These are phyloP conservation scores for Lichtheimia ramosa DNA, from an alignment of 371 early-diverging fungal species.

Conservation along the genomic window DNA sequence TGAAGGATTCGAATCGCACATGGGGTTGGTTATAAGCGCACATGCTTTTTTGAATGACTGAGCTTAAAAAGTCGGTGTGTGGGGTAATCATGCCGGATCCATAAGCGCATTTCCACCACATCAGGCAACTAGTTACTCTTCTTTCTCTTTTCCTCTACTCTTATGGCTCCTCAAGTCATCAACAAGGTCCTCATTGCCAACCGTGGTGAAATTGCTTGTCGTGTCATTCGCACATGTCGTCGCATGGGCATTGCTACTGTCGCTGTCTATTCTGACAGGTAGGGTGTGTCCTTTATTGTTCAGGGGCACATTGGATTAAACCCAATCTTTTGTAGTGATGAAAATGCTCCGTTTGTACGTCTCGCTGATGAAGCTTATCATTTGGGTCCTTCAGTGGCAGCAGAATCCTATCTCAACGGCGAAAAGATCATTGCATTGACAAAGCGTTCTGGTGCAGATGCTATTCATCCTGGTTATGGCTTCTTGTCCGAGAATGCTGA, in stretches of 20 bases:
- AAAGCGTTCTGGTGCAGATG: constrained; percentile 68
- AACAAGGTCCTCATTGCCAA: constrained; percentile 96
- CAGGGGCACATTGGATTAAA: too few relatives aligned
- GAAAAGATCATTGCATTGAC: constrained; percentile 65
- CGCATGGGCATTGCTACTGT: constrained; percentile 88
- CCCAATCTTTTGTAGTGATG: too few relatives aligned
- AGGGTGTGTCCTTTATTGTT: constrained; percentile 5
- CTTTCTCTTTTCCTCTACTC: background rate
- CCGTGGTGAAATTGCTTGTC: constrained; percentile 95
- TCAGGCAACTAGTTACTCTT: too few relatives aligned
- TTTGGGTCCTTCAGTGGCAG: constrained; percentile 72
- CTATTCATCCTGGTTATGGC: constrained; percentile 91
- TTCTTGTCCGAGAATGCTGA: constrained; percentile 82
- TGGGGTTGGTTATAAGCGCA: too few relatives aligned
- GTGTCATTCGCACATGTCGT: constrained; percentile 86
- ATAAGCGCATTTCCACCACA: too few relatives aligned
- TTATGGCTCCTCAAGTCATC: constrained; percentile 36
- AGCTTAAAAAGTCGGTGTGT: too few relatives aligned
- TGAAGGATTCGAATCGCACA: too few relatives aligned
- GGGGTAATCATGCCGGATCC: too few relatives aligned
- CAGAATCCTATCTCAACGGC: constrained; percentile 70
- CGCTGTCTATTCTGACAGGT: constrained; percentile 91
- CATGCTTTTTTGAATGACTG: too few relatives aligned
- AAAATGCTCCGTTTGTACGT: constrained; percentile 76
- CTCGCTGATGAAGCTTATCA: constrained; percentile 82